phyloP scores from a whole-genome alignment of 2,329 filamentous ascomycete genomes.

The Sphaerostilbella broomeana region DNA sequence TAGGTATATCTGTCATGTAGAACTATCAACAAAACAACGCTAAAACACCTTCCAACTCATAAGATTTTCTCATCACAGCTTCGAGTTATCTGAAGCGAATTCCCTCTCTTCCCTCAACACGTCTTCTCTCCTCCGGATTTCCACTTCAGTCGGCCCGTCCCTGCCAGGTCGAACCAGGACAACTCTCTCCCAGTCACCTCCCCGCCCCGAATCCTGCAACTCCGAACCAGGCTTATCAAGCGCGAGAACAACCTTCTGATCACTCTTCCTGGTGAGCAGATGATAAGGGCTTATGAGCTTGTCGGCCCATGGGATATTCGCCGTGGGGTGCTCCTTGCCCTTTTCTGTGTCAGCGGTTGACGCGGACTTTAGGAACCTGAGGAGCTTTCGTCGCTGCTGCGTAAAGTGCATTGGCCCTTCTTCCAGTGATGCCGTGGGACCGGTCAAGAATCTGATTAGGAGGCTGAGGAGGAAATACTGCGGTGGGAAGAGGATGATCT shows the following conservation, averaged over 20 bases:
- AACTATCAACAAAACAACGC: too few species aligned
- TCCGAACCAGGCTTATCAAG: slow-evolving; percentile 55
- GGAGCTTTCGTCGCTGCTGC: slow-evolving; percentile 45
- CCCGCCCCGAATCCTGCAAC: slow-evolving; percentile 39
- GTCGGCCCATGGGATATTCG: slow-evolving; percentile 48
- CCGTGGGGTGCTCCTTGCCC: slow-evolving; percentile 34
- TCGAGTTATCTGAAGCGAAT: slow-evolving; percentile 19
- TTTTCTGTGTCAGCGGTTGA: slow-evolving; percentile 37
- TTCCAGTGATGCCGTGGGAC: slow-evolving; percentile 22
- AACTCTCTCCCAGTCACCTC: slow-evolving; percentile 54
- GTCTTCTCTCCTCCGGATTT: slow-evolving; percentile 45
- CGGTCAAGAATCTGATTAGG: slow-evolving; percentile 46
- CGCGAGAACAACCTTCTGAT: slow-evolving; percentile 45
- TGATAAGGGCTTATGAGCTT: slow-evolving; percentile 55
- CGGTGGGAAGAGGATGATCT: slow-evolving; percentile 83
- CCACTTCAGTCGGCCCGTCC: slow-evolving; percentile 45
- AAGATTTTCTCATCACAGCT: too few species aligned
- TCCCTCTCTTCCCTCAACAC: slow-evolving; percentile 41
- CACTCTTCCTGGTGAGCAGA: slow-evolving; percentile 38
- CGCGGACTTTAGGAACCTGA: slow-evolving; percentile 43
- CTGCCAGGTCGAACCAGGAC: slow-evolving; percentile 49
- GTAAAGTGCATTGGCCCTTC: slow-evolving; percentile 31
- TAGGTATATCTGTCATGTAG: too few species aligned
- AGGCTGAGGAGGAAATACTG: slow-evolving; percentile 70
- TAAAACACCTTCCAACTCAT: too few species aligned